Evolutionary conservation across 2,329 filamentous ascomycete genomes (phyloP).

Genomic region (Pyricularia pennisetigena): DNA sequence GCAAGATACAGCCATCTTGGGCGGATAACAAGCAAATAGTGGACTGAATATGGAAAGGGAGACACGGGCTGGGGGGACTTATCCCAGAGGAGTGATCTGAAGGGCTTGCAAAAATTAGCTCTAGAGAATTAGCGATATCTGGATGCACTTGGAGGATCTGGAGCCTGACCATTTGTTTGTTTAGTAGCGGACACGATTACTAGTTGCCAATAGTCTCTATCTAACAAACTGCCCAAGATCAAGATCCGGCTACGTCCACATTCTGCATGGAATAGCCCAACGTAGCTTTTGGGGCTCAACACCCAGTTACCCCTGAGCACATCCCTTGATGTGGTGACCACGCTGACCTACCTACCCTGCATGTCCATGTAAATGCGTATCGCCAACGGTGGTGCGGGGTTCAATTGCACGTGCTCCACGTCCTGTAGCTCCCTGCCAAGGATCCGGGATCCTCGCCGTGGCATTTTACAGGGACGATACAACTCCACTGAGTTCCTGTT

Average conservation of each 20-base stretch:
- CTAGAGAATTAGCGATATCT: not conserved
- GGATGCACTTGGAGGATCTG: not conserved
- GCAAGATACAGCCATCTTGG: conserved; percentile 54
- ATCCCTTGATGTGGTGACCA: not conserved
- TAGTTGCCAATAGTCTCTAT: too few species aligned
- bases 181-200: not conserved
- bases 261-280: not conserved
- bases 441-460: not conserved
- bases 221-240: too few species aligned
- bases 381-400: not conserved
- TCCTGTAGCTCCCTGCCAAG: not conserved
- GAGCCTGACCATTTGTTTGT: not conserved
- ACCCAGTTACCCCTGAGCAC: too few species aligned
- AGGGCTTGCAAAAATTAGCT: not conserved
- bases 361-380: not conserved
- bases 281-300: not conserved
- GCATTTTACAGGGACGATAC: not conserved
- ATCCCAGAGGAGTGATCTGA: not conserved
- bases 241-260: not conserved
- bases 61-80: not conserved
- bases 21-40: conserved; percentile 46
- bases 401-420: not conserved
- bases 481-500: not conserved
- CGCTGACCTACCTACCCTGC: not conserved
- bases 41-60: conserved; percentile 29